Base-by-base conservation (phyloP, 768 basidiomycete species). In the Myochromella boudieri region DNA sequence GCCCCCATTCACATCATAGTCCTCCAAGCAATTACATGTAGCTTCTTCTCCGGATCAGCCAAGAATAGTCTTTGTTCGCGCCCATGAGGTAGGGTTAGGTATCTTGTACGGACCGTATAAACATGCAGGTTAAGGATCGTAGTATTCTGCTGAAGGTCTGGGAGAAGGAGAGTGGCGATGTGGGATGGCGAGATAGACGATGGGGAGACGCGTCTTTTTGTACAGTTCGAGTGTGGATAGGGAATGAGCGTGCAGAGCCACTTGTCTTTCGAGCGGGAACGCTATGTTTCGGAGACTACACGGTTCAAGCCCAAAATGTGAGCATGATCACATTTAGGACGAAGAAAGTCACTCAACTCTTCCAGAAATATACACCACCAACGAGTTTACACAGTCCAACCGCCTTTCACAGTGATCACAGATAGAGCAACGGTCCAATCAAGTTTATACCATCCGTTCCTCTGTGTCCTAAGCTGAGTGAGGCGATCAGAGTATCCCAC, bases 371-470 rank as follows among this genome's bases (percentile, higher is more conserved):
- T 0, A 81, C 58, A 0, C 83, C 83, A 0, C 69, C 77, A 3
- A 84, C 82, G 49, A 85, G 68, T 49, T 85, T 85, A 85, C 3
- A 80, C 78, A 20, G 55, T 54, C 42, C 61, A 64, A 10, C 45
- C 20, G 7, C 64, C 64, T 6, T 52, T 26, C 0, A 65, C 33
- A 24, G 15, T 37, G 11, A 54, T 48, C 7, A 45, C 42, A 1
- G n/a, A n/a, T n/a, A 37, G 39, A n/a, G 36, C n/a, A 3, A 38
- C 43, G 18, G 51, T 58, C 60, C 59, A 64, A 1, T 41, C 41
- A 22, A 68, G 29, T 31, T 22, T 51, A 2, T 46, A 44, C 67
- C 67, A 68, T n/a, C 49, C 58, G 22, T 42, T 43, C 4, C 55
- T 56, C 5, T 56, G 56, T 7, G 57, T 52, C 11, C 55, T 45